These are phyloP conservation scores for Paspalum vaginatum DNA, from an alignment of 176 grass and related monocot species.

Conservation along the genomic window DNA sequence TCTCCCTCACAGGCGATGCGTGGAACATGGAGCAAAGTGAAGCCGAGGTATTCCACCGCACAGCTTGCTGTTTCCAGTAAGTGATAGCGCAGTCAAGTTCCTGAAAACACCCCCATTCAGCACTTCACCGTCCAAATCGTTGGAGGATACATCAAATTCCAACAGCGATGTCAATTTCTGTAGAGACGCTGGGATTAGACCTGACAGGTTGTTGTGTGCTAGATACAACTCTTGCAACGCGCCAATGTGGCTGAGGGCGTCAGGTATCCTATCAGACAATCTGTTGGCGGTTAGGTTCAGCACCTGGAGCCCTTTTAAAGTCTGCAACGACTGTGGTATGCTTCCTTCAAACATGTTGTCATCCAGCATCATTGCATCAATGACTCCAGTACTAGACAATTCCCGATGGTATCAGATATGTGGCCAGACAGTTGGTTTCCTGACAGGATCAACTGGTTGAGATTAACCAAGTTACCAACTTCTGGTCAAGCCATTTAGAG, in stretches of 20 bases:
- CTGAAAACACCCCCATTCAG: constrained; percentile 31
- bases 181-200: constrained; percentile 23
- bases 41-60: constrained; percentile 38
- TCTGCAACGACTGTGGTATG: constrained; percentile 30
- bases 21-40: not conserved
- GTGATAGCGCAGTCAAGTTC: constrained; percentile 34
- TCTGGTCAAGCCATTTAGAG: too few species aligned
- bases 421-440: constrained; percentile 22
- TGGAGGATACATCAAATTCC: constrained; percentile 34
- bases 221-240: constrained; percentile 10
- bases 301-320: constrained; percentile 25
- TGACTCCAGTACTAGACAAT: constrained; percentile 11
- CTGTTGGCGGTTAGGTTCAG: constrained; percentile 29
- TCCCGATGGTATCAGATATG: constrained; percentile 26
- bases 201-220: constrained; percentile 37
- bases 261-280: constrained; percentile 23
- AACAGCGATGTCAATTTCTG: not conserved
- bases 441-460: constrained; percentile 24
- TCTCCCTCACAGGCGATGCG: not conserved
- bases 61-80: constrained; percentile 26
- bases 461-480: not conserved
- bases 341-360: constrained; percentile 37
- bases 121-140: constrained; percentile 38
- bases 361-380: constrained; percentile 33
- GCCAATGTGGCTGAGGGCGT: not conserved